Evolutionary conservation across 1,139 yeast genomes (phyloP).

Genomic region (Diutina ranongensis): DNA sequence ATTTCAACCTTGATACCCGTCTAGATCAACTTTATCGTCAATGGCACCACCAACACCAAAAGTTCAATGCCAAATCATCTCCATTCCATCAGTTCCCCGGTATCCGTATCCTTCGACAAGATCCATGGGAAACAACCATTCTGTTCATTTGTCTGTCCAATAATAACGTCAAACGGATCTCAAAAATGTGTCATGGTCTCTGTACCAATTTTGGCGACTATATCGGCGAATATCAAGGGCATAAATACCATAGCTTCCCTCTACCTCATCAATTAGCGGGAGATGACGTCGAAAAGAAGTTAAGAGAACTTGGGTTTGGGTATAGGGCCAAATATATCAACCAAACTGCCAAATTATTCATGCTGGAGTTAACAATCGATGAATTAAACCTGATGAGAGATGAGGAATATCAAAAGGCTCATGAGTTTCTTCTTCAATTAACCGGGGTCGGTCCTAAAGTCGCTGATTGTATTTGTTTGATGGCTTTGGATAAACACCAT

Average conservation of each 20-base stretch:
- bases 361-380: slow-evolving; percentile 10
- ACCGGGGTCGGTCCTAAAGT: slow-evolving; percentile 97
- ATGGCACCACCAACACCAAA: slow-evolving; percentile 54
- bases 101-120: slow-evolving; percentile 75
- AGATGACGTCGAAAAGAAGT: slow-evolving; percentile 27
- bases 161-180: slow-evolving; percentile 86
- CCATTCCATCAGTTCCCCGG: slow-evolving; percentile 43
- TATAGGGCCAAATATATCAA: slow-evolving; percentile 84
- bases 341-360: slow-evolving; percentile 50
- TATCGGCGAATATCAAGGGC: slow-evolving; percentile 44
- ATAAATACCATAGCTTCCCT: slow-evolving; percentile 67
- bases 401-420: slow-evolving; percentile 43
- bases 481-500: slow-evolving; percentile 83
- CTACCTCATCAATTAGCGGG: slow-evolving; percentile 36
- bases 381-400: slow-evolving; percentile 28
- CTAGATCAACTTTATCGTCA: slow-evolving; percentile 40
- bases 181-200: slow-evolving; percentile 81
- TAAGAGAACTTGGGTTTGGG: slow-evolving; percentile 68
- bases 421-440: slow-evolving; percentile 52
- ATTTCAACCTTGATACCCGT: slow-evolving; percentile 54
- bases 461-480: slow-evolving; percentile 82
- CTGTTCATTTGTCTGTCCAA: slow-evolving; percentile 94
- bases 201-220: slow-evolving; percentile 62
- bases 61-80: slow-evolving; percentile 15
- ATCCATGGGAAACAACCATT: slow-evolving; percentile 91